Percentiles rank a stretch among this genome's conserved stretches.
Evolutionary conservation across 306 rosid genomes (phyloP).

Genomic region (Vachellia pachyceras): DNA sequence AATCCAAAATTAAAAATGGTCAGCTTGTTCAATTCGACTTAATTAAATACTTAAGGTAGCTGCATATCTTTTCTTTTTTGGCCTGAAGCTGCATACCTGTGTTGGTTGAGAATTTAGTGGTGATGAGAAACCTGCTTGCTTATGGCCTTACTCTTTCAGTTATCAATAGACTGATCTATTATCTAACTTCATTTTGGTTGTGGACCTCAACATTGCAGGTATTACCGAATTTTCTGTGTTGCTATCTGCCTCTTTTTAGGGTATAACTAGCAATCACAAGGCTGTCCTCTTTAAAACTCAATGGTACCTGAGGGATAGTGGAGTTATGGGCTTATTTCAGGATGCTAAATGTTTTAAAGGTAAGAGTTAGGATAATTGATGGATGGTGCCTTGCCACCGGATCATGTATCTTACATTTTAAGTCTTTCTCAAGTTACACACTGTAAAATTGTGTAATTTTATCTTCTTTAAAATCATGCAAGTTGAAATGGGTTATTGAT

Average conservation of each 20-base stretch:
- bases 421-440: constrained; percentile 19
- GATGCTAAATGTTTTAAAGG: constrained; percentile 58
- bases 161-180: constrained; percentile 23
- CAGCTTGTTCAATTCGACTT: constrained; percentile 2
- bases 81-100: constrained; percentile 12
- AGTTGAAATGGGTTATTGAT: constrained; percentile 9
- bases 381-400: constrained; percentile 1
- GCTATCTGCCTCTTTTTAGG: constrained; percentile 46
- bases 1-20: constrained; percentile 5
- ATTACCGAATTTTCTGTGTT: constrained; percentile 35
- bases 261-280: constrained; percentile 38
- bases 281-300: constrained; percentile 54
- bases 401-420: background rate
- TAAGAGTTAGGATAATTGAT: constrained; percentile 40
- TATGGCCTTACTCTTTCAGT: background rate
- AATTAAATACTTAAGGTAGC: background rate
- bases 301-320: constrained; percentile 79
- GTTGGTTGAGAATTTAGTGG: background rate
- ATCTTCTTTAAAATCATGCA: constrained; percentile 3
- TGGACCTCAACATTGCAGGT: constrained; percentile 50
- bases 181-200: constrained; percentile 11
- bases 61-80: background rate
- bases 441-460: constrained; percentile 6
- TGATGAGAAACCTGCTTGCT: constrained; percentile 2
- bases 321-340: constrained; percentile 71